Percentiles rank a stretch among this genome's conserved stretches.
Conservation (phyloP, 2,329 filamentous ascomycete genomes). For the Fusarium tjaetaba region DNA sequence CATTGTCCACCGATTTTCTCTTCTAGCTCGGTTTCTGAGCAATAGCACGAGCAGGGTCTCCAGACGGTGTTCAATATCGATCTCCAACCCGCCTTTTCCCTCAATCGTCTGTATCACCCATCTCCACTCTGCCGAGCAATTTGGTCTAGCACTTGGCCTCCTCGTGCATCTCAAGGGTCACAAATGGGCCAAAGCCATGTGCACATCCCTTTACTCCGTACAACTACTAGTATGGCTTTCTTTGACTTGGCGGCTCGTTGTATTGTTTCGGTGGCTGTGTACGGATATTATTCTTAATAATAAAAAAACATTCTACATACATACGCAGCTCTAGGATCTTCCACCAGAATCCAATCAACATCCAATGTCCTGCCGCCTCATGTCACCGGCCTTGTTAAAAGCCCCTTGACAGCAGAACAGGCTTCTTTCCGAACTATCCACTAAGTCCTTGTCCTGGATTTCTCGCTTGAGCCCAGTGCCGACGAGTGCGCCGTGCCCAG, state of each 20-base stretch:
- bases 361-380: slow-evolving; percentile 20
- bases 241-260: background rate
- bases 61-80: slow-evolving; percentile 39
- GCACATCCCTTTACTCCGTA: background rate
- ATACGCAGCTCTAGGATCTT: slow-evolving; percentile 9
- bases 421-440: slow-evolving; percentile 33
- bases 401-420: slow-evolving; percentile 36
- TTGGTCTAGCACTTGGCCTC: slow-evolving; percentile 26
- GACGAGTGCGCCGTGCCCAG: slow-evolving; percentile 39
- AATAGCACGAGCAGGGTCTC: slow-evolving; percentile 21
- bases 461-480: slow-evolving; percentile 40
- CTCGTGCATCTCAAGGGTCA: slow-evolving; percentile 6
- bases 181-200: slow-evolving; percentile 20
- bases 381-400: slow-evolving; percentile 32
- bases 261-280: slow-evolving; percentile 13
- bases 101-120: slow-evolving; percentile 27
- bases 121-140: slow-evolving; percentile 32
- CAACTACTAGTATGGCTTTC: background rate
- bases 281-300: slow-evolving; percentile 7
- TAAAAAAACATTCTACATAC: slow-evolving; percentile 24
- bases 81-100: slow-evolving; percentile 31
- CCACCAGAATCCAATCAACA: slow-evolving; percentile 29
- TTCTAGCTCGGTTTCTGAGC: slow-evolving; percentile 9
- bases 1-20: slow-evolving; percentile 25
- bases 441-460: slow-evolving; percentile 35